Evolutionary conservation across 345 rosid genomes (phyloP).

Genomic region (Carallia pectinifolia): DNA sequence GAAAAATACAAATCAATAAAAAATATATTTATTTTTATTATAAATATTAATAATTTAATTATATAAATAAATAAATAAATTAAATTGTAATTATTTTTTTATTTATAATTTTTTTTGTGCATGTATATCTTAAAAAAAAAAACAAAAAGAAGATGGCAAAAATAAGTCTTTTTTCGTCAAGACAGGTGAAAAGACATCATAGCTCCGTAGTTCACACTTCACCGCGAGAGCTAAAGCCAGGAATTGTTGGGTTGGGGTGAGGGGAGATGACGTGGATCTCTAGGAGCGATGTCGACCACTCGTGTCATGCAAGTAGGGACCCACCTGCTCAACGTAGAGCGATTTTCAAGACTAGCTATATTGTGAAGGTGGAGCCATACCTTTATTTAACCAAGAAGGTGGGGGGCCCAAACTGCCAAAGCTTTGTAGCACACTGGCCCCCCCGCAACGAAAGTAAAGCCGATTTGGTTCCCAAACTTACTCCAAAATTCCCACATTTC

Average conservation of each 20-base stretch:
- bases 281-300: slow-evolving; percentile 44
- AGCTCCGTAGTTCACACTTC: neutral
- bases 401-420: neutral
- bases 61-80: no score
- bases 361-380: neutral
- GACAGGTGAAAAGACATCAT: neutral
- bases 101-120: no score
- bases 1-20: no score
- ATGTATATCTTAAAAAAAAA: no score
- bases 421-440: slow-evolving; percentile 7
- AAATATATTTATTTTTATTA: no score
- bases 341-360: neutral
- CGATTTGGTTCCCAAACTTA: slow-evolving; percentile 17
- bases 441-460: slow-evolving; percentile 43
- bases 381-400: neutral
- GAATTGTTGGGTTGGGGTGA: slow-evolving; percentile 27
- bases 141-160: no score
- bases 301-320: slow-evolving; percentile 29
- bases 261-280: slow-evolving; percentile 48
- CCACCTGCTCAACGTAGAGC: slow-evolving; percentile 27
- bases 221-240: neutral
- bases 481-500: slow-evolving; percentile 10
- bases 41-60: no score
- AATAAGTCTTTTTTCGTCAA: no score
- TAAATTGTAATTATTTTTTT: no score